Evolutionary conservation across 805 yeast genomes (phyloP), one percentile per base, ranked within the genome.

Genomic region (Ascoidea asiatica): DNA sequence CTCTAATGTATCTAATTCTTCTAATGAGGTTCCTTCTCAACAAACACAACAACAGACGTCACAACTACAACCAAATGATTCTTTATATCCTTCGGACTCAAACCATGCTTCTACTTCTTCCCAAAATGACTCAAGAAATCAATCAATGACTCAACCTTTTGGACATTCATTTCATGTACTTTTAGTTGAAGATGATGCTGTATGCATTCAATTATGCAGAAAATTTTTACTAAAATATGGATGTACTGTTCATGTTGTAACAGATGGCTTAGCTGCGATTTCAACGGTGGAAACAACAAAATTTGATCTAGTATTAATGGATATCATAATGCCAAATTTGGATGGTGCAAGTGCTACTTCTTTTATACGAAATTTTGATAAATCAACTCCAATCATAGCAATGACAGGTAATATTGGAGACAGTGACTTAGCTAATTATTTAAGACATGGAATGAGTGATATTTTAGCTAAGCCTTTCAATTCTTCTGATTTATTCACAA

Each of bases 401-500:
- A 86, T 86, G 95, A 86, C 95, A 1, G 94, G 95, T 38, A 87
- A 86, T 57, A 83, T 86, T 46, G 81, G 83, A 52, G 85, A 81
- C 50, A 77, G 81, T 52, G 95, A 87, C 60, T 67, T 87, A 46
- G 82, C 83, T 41, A 81, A 79, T 1, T 87, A 84, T 59, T 64
- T 85, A 48, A 81, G 81, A 53, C 86, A 87, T 55, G 97, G 96
- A 4, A 88, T 88, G 86, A 80, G 85, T 47, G 95, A 87, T 60
- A 86, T 92, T 36, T 66, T 92, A 50, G 95, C 95, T 4, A 87
- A 92, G 57, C 98, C 98, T 1, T 92, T 92, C 59, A 82, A 95
- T 1, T 87, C 84, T 56, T 85, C 80, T 51, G 95, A 86, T 57
- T 67, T 92, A 46, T 84, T 80, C 56, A 69, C 78, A 48, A 85